Evolutionary conservation across 2,329 filamentous ascomycete species (phyloP).

Genomic region (Epichloe gansuensis): DNA sequence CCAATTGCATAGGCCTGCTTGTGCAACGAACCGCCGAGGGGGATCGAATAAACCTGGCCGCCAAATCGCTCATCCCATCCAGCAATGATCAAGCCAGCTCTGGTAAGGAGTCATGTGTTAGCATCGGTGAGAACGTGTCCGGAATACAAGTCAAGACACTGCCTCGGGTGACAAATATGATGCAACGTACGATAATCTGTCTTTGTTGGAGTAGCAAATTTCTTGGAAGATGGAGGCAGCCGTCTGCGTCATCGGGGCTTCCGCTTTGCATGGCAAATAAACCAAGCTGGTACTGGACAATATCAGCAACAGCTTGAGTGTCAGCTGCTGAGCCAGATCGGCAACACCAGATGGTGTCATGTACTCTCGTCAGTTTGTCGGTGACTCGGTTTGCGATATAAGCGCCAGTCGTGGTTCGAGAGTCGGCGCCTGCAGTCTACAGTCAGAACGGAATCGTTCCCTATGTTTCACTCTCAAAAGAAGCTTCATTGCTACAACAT

Average conservation of each 20-base stretch:
- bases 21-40: slow-evolving; percentile 90
- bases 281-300: slow-evolving; percentile 91
- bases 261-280: slow-evolving; percentile 82
- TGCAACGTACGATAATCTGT: slow-evolving; percentile 62
- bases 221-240: slow-evolving; percentile 96
- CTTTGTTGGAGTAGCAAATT: slow-evolving; percentile 96
- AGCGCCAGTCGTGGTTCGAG: slow-evolving; percentile 89
- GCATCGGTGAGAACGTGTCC: not conserved
- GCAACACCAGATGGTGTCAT: slow-evolving; percentile 99
- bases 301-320: slow-evolving; percentile 94
- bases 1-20: slow-evolving; percentile 94
- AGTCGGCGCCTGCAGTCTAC: slow-evolving; percentile 61
- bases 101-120: slow-evolving; percentile 22
- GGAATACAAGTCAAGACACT: not conserved
- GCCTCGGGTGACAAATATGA: not conserved
- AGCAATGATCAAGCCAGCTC: slow-evolving; percentile 96
- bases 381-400: slow-evolving; percentile 99
- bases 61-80: slow-evolving; percentile 93
- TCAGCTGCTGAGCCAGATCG: slow-evolving; percentile 94
- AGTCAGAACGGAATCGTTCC: slow-evolving; percentile 8
- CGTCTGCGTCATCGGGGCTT: slow-evolving; percentile 89
- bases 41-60: slow-evolving; percentile 95
- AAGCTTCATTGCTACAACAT: slow-evolving; percentile 14
- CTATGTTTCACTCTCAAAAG: not conserved
- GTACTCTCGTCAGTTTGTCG: slow-evolving; percentile 96